These are phyloP conservation scores for Hypoxylon sp. DNA, from an alignment of 2,329 filamentous ascomycete species.

Conservation along the genomic window DNA sequence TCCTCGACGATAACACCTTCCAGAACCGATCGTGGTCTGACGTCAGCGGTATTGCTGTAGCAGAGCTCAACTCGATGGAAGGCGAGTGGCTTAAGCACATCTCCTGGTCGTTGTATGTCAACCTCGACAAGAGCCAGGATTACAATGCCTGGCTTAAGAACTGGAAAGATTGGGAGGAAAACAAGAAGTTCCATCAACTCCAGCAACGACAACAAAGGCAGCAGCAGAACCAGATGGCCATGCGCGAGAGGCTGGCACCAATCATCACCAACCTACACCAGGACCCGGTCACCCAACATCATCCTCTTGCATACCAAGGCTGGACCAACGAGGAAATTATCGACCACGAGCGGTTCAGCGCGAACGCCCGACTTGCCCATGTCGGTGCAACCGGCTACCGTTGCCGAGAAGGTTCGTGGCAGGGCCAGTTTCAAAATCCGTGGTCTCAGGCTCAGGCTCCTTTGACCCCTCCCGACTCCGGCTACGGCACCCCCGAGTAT, in stretches of 20 bases:
- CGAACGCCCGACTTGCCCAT: slow-evolving; percentile 51
- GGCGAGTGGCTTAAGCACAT: slow-evolving; percentile 87
- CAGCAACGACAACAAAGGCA: slow-evolving; percentile 46
- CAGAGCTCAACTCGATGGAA: slow-evolving; percentile 85
- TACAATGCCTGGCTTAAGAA: slow-evolving; percentile 70
- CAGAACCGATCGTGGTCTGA: slow-evolving; percentile 97
- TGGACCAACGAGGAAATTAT: slow-evolving; percentile 65
- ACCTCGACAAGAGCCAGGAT: slow-evolving; percentile 78
- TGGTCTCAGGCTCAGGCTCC: slow-evolving; percentile 54
- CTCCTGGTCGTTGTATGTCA: slow-evolving; percentile 85
- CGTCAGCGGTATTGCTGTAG: slow-evolving; percentile 86
- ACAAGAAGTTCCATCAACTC: slow-evolving; percentile 56
- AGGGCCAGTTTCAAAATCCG: slow-evolving; percentile 50
- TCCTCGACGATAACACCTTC: slow-evolving; percentile 96
- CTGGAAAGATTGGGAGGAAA: slow-evolving; percentile 65
- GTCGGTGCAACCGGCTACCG: slow-evolving; percentile 49
- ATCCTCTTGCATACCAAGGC: slow-evolving; percentile 50
- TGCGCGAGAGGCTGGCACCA: slow-evolving; percentile 59
- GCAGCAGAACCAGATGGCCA: slow-evolving; percentile 55
- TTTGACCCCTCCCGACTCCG: slow-evolving; percentile 67
- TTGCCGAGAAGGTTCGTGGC: slow-evolving; percentile 56
- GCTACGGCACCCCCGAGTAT: slow-evolving; percentile 69
- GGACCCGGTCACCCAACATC: slow-evolving; percentile 48
- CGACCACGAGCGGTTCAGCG: slow-evolving; percentile 60
- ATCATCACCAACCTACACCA: slow-evolving; percentile 59